Conservation (phyloP, 2,329 filamentous ascomycete genomes). For the Botrytis deweyae region DNA sequence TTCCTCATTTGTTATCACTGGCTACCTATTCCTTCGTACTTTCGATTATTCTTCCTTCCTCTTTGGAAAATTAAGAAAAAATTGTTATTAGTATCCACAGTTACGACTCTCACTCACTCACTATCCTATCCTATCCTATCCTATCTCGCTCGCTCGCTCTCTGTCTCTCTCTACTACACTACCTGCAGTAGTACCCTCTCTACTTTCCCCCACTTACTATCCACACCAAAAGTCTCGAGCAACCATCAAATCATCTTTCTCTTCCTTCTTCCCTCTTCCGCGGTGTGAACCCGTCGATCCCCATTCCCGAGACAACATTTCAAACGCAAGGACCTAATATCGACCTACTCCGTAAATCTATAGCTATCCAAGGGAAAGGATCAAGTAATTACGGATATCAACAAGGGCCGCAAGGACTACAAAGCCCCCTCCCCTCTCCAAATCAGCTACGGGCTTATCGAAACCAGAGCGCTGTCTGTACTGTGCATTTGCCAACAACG, state of each 20-base stretch:
- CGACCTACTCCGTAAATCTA: conserved; percentile 7
- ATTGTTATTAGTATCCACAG: conserved; percentile 8
- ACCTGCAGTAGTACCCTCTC: background rate
- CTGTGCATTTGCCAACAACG: conserved; percentile 16
- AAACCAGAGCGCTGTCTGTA: conserved; percentile 9
- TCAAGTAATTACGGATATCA: background rate
- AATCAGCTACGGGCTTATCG: conserved; percentile 16
- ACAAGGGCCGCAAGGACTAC: conserved; percentile 20
- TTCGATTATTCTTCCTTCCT: background rate
- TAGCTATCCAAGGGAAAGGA: conserved; percentile 11
- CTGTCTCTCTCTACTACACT: background rate
- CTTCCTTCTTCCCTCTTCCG: conserved; percentile 7
- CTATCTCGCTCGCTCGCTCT: background rate
- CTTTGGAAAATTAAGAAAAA: background rate
- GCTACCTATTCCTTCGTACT: background rate
- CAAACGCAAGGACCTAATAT: conserved; percentile 18
- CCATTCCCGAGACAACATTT: background rate
- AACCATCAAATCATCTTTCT: conserved; percentile 5
- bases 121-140: background rate
- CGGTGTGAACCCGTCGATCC: conserved; percentile 20
- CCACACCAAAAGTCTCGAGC: conserved; percentile 10
- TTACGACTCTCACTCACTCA: background rate
- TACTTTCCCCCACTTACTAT: conserved; percentile 9
- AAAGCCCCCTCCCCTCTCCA: background rate
- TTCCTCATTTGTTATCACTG: background rate